A percentile compares a stretch with the other conserved stretches of the same genome.
These are phyloP conservation scores for Paracoccidioides lutzii DNA, from an alignment of 2,329 filamentous ascomycete genomes.

Conservation along the genomic window DNA sequence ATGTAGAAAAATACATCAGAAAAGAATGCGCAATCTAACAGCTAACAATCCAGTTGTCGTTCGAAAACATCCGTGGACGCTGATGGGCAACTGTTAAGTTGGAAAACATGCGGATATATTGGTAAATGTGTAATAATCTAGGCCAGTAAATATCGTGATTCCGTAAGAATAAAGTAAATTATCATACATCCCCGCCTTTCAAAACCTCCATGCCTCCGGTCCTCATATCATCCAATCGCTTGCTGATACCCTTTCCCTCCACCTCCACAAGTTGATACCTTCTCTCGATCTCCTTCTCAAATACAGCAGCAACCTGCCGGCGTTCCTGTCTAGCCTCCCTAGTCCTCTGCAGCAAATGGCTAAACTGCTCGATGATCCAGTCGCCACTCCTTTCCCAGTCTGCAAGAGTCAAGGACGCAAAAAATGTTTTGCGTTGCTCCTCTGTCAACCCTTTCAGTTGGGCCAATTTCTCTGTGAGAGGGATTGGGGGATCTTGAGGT, in stretches of 20 bases:
- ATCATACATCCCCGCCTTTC: conserved; percentile 21
- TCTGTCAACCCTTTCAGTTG: conserved; percentile 25
- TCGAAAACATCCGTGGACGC: too few species aligned
- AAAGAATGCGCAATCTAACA: too few species aligned
- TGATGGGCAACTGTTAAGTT: too few species aligned
- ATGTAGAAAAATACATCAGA: too few species aligned
- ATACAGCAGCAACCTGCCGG: conserved; percentile 38
- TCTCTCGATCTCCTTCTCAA: conserved; percentile 43
- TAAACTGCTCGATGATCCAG: conserved; percentile 46
- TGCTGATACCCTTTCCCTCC: conserved; percentile 37
- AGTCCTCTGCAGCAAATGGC: conserved; percentile 37
- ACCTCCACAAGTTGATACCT: conserved; percentile 40
- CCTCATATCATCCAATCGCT: conserved; percentile 42
- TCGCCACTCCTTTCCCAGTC: conserved; percentile 52
- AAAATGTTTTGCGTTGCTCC: conserved; percentile 36
- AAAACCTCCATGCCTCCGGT: conserved; percentile 42
- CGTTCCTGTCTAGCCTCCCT: conserved; percentile 42
- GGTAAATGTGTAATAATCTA: too few species aligned
- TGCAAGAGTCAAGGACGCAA: conserved; percentile 38
- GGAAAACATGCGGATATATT: too few species aligned
- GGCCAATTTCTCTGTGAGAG: conserved; percentile 25
- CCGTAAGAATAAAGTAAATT: too few species aligned
- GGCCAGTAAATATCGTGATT: too few species aligned
- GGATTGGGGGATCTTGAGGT: conserved; percentile 14
- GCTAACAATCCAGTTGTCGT: too few species aligned